Conservation (phyloP, 129 eudicot genomes). For the Helianthus annuus region DNA sequence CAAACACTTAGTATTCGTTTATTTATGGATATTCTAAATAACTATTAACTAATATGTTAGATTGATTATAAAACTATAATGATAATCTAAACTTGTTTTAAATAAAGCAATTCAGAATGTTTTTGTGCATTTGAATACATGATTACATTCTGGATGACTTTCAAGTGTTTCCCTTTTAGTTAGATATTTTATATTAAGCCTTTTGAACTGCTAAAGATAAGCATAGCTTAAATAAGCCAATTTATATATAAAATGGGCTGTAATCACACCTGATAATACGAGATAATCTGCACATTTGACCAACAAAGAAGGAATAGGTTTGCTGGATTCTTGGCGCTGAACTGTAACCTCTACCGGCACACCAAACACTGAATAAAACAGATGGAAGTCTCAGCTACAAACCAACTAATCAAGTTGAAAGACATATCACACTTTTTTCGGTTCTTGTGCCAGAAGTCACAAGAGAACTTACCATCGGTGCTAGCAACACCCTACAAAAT, state of each 20-base stretch:
- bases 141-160: not conserved
- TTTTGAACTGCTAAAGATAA: not conserved
- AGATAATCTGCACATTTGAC: slow-evolving; percentile 89
- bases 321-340: slow-evolving; percentile 76
- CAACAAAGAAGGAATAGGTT: slow-evolving; percentile 68
- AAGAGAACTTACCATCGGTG: slow-evolving; percentile 71
- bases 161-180: not conserved
- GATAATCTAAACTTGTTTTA: not conserved
- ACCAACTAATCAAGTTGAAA: slow-evolving; percentile 2
- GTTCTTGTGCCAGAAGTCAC: not conserved
- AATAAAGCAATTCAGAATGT: not conserved
- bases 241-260: not conserved
- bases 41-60: not conserved
- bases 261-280: slow-evolving; percentile 70
- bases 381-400: slow-evolving; percentile 19
- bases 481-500: slow-evolving; percentile 92
- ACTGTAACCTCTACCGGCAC: slow-evolving; percentile 79
- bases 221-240: not conserved
- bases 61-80: not conserved
- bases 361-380: slow-evolving; percentile 70
- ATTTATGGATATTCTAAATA: not conserved
- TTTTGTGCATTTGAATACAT: not conserved
- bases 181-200: not conserved
- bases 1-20: not conserved
- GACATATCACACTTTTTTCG: slow-evolving; percentile 2